A percentile compares a stretch with the other conserved stretches of the same genome.
Conservation (phyloP, 2,329 filamentous ascomycete genomes). For the Myriosclerotinia scirpicola region DNA sequence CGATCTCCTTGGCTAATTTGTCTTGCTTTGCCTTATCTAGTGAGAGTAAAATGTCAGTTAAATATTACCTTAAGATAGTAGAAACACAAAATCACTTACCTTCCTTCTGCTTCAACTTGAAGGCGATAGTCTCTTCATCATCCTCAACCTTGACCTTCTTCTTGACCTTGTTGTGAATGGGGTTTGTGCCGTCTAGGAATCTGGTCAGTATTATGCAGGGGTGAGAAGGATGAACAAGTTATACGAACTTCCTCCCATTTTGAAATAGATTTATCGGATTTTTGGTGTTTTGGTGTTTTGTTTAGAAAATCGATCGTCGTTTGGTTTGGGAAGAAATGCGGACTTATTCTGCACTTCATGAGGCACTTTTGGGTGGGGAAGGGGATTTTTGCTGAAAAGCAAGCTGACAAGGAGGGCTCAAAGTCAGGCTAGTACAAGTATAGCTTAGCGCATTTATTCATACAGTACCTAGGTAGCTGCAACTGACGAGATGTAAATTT, state of each 20-base stretch:
- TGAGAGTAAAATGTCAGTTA: neutral
- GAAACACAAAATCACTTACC: slow-evolving; percentile 55
- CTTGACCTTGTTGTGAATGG: slow-evolving; percentile 71
- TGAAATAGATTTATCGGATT: slow-evolving; percentile 41
- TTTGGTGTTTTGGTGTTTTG: slow-evolving; percentile 1
- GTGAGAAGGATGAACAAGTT: slow-evolving; percentile 1
- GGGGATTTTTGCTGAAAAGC: slow-evolving; percentile 14
- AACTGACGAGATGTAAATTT: slow-evolving; percentile 21
- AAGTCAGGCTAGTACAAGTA: neutral
- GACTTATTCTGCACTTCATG: slow-evolving; percentile 20
- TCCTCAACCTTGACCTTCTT: slow-evolving; percentile 73
- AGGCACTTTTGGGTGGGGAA: slow-evolving; percentile 14
- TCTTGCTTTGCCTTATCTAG: slow-evolving; percentile 70
- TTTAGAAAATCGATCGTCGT: slow-evolving; percentile 1
- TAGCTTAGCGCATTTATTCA: neutral
- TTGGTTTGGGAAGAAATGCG: neutral
- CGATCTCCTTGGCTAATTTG: slow-evolving; percentile 69
- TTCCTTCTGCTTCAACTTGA: slow-evolving; percentile 78
- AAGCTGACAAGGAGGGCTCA: slow-evolving; percentile 5
- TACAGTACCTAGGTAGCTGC: slow-evolving; percentile 19
- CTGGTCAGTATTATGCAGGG: slow-evolving; percentile 43
- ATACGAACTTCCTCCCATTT: slow-evolving; percentile 57
- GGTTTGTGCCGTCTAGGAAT: slow-evolving; percentile 18
- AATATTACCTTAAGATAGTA: slow-evolving; percentile 52
- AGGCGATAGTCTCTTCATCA: slow-evolving; percentile 84